Conservation (phyloP, 129 eudicot genomes). For the Helianthus tuberosus region DNA sequence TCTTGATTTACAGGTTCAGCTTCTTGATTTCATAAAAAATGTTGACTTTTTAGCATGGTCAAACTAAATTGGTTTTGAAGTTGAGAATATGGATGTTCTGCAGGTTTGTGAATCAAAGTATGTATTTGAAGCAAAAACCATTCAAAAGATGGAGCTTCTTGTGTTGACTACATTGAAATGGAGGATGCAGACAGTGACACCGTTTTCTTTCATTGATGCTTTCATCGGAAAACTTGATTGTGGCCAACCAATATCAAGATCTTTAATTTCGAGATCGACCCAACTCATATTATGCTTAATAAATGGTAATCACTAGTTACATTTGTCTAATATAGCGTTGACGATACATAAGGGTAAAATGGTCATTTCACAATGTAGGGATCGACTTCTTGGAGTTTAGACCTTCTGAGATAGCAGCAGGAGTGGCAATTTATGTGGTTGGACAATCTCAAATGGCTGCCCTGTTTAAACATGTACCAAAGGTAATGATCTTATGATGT, state of each 20-base stretch:
- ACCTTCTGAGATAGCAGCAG: constrained; percentile 88
- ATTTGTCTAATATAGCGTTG: constrained; percentile 7
- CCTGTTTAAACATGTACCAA: constrained; percentile 47
- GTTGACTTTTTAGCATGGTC: constrained; percentile 9
- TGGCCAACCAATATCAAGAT: constrained; percentile 43
- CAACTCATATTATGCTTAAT: constrained; percentile 59
- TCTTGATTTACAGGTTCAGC: constrained; percentile 66
- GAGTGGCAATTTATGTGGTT: constrained; percentile 58
- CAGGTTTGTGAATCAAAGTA: constrained; percentile 63
- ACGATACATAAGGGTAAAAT: constrained; percentile 19
- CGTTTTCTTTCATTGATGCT: constrained; percentile 65
- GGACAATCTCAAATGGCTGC: constrained; percentile 49
- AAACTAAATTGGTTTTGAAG: constrained; percentile 6
- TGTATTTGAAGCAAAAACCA: constrained; percentile 70
- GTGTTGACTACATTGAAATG: constrained; percentile 76
- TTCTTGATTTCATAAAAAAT: not conserved
- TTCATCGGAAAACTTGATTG: constrained; percentile 53
- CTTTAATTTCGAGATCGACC: constrained; percentile 44
- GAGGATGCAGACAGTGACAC: constrained; percentile 82
- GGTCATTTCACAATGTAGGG: constrained; percentile 47
- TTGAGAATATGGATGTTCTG: constrained; percentile 10
- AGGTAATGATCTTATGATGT: constrained; percentile 46
- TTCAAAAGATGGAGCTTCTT: constrained; percentile 80
- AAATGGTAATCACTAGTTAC: constrained; percentile 41
- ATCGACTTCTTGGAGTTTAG: constrained; percentile 75